Base-by-base conservation (phyloP, 2,329 filamentous ascomycete species). In the Neonectria sp. region DNA sequence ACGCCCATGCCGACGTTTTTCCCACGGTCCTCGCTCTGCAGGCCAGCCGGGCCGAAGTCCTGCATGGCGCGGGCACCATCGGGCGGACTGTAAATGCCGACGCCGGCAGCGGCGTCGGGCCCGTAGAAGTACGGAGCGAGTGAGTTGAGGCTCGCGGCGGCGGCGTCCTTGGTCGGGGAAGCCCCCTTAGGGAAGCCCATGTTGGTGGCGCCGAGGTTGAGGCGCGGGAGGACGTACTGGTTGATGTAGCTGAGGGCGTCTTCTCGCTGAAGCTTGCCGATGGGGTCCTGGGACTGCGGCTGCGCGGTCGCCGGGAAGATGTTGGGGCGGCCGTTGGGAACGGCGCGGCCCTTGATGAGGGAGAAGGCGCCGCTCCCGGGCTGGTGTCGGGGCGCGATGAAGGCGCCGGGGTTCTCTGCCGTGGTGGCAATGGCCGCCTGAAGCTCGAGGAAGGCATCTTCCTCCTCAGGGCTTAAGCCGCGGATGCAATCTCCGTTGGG, bases 401-500 rank as follows among this genome's bases (percentile, higher is more conserved):
- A 92, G 0, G 86, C 83, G 4, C 87, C 86, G 0, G 89, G 88
- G 58, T 84, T 85, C 53, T 84, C 81, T 15, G 86, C 84, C 43
- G 83, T 82, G 9, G 79, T 76, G 3, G 86, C 85, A 51, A 93
- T 81, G 7, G 82, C 82, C 55, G 85, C 83, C 78, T 95, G 93
- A 6, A 95, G 85, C 57, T 89, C 85, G 12, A 95, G 82, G 71
- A 92, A 95, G 5, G 87, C 86, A 37, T 91, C 85, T 76, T 95
- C 93, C 69, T 95, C 90, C 48, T 91, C 89, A 4, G 86, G 81
- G 1, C 86, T 90, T 60, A 96, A 81, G 65, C 92, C 91, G 70
- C 91, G 90, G n/a, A 95, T 85, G 76, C 92, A 93, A 69, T 93
- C 91, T 12, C 93, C 93, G 68, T 92, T 90, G 0, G 93, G 92